Conservation (phyloP, 345 rosid species). For the Arabis hirsuta region DNA sequence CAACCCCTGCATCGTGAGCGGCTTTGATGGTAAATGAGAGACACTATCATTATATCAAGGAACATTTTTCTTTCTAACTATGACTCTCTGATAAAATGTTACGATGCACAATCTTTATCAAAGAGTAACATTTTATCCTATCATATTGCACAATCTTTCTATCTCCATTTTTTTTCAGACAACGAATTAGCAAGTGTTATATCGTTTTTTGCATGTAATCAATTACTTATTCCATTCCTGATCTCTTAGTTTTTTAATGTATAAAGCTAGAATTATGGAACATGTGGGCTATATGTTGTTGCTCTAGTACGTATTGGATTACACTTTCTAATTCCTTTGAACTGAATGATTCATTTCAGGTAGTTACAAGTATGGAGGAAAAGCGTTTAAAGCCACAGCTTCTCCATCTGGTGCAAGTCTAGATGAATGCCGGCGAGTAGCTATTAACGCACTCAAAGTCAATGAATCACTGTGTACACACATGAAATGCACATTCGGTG, state of each 20-base stretch:
- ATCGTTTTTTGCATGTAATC: background rate
- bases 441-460: slow-evolving; percentile 79
- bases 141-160: background rate
- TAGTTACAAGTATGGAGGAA: slow-evolving; percentile 79
- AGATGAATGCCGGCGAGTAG: slow-evolving; percentile 73
- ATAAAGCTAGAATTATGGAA: slow-evolving; percentile 1
- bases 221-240: background rate
- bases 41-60: background rate
- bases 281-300: background rate
- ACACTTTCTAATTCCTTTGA: background rate
- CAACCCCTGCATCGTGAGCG: slow-evolving; percentile 81
- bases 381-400: slow-evolving; percentile 59
- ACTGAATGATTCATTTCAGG: slow-evolving; percentile 47
- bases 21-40: slow-evolving; percentile 67
- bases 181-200: background rate
- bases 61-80: slow-evolving; percentile 3
- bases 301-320: background rate
- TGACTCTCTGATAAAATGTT: background rate
- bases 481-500: slow-evolving; percentile 95
- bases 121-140: too few species aligned
- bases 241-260: background rate
- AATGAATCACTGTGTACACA: slow-evolving; percentile 82
- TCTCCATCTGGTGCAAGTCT: slow-evolving; percentile 73
- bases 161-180: background rate
- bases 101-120: too few species aligned